Conservation (phyloP, 2,329 filamentous ascomycete species). For the Cercospora citrullina region DNA sequence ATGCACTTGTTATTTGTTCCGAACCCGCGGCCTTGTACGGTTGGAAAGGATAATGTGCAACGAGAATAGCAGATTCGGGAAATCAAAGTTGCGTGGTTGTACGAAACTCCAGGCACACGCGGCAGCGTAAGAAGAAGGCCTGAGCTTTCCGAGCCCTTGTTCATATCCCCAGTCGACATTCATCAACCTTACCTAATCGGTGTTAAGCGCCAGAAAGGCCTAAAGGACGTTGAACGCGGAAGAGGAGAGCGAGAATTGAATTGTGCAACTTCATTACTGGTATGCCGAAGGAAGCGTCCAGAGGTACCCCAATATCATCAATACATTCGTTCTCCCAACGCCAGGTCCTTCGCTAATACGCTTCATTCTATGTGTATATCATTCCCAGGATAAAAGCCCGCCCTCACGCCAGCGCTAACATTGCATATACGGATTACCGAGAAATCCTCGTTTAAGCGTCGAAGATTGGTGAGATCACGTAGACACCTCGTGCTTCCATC, state of each 20-base stretch:
- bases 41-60: background rate
- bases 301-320: background rate
- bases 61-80: background rate
- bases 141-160: background rate
- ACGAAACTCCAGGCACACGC: background rate
- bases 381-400: background rate
- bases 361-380: background rate
- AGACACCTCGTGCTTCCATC: slow-evolving; percentile 1
- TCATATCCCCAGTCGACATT: background rate
- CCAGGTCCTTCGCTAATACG: background rate
- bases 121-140: background rate
- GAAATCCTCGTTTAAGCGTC: background rate
- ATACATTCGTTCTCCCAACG: background rate
- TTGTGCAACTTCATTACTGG: background rate
- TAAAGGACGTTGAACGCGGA: background rate
- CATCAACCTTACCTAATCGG: background rate
- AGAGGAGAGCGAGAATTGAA: background rate
- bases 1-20: too few species aligned
- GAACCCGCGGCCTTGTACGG: background rate
- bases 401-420: background rate
- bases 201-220: background rate
- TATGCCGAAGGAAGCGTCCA: background rate
- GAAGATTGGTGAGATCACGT: background rate
- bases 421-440: background rate
- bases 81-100: background rate